Evolutionary conservation across 2,329 filamentous ascomycete genomes (phyloP), one percentile per base, ranked within the genome.

Genomic region (Verticillium zaregamsianum): DNA sequence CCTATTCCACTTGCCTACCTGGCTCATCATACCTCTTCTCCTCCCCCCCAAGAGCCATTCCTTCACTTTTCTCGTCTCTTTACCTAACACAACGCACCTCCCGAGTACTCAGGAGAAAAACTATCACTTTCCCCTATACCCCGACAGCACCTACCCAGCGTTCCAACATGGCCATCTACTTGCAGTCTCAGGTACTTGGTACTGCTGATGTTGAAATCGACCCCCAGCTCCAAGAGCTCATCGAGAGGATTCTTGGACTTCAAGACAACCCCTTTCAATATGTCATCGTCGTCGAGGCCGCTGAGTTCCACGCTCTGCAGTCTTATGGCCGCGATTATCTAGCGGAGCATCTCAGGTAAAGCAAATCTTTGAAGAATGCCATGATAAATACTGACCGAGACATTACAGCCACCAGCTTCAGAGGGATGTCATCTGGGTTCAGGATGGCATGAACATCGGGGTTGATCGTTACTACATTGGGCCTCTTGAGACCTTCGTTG

Each of bases 391-490:
- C 49, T 55, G 14, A 25, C 11, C 20, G 14, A 25, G 8, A 20
- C 20, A 3, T 28, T 1, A 17, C 23, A 55, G 56, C 23, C 20
- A 39, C 6, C 20, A 39, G n/a, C 56, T 58, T 8, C n/a, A 58
- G 23, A 58, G 40, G 17, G 56, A 58, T 58, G 56, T 58, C 20
- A 32, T 58, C 17, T 58, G 56, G 56, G 56, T 40, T 14, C 56
- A 58, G 20, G 56, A 58, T 28, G 56, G 56, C 35, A 45, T 45
- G 39, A 58, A 33, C 6, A 31, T 14, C 14, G 20, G 20, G 35
- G 28, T 28, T 14, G 33, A 58, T 14, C 56, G 56, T 3, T 58
- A 58, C 56, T 58, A 39, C 23, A 35, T 58, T 15, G 56, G 56
- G 3, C 56, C 56, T 40, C 33, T 40, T 45, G 56, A 58, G 23